phyloP scores from a whole-genome alignment of 1,284 basidiomycete genomes.

The Ustilago crameri region DNA sequence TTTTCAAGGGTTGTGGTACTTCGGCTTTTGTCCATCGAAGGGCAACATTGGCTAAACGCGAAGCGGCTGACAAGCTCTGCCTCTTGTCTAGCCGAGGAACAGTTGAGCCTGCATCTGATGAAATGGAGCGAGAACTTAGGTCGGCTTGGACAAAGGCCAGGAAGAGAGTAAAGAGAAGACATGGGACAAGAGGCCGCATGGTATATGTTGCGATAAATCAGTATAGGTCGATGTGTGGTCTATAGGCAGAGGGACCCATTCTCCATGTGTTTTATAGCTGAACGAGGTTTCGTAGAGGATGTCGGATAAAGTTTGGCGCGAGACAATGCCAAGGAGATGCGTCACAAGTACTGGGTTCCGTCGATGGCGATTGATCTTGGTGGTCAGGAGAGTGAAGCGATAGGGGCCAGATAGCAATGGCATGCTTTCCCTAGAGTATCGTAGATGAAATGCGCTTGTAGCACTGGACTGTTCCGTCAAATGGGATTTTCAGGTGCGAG shows the following conservation, averaged over 20 bases:
- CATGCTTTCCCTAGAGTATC: background rate
- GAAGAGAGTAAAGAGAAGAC: background rate
- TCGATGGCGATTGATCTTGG: conserved; percentile 1
- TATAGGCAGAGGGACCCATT: background rate
- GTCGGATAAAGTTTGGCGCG: background rate
- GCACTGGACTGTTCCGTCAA: background rate
- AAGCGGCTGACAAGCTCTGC: background rate
- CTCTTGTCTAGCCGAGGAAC: conserved; percentile 1
- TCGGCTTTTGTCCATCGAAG: conserved; percentile 9
- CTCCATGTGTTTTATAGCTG: background rate
- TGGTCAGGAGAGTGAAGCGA: background rate
- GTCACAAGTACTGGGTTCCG: background rate
- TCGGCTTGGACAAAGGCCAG: background rate
- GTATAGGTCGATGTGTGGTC: background rate
- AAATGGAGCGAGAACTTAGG: background rate
- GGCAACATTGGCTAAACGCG: conserved; percentile 3
- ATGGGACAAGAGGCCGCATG: background rate
- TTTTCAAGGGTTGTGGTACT: conserved; percentile 18
- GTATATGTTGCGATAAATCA: background rate
- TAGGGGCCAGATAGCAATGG: background rate
- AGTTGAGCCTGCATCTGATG: background rate
- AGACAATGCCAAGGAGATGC: background rate
- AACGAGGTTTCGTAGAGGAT: background rate
- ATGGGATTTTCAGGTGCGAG: background rate
- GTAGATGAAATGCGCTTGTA: background rate